Base-by-base conservation (phyloP, 371 early-diverging fungal species). In the Mucor circinelloides region DNA sequence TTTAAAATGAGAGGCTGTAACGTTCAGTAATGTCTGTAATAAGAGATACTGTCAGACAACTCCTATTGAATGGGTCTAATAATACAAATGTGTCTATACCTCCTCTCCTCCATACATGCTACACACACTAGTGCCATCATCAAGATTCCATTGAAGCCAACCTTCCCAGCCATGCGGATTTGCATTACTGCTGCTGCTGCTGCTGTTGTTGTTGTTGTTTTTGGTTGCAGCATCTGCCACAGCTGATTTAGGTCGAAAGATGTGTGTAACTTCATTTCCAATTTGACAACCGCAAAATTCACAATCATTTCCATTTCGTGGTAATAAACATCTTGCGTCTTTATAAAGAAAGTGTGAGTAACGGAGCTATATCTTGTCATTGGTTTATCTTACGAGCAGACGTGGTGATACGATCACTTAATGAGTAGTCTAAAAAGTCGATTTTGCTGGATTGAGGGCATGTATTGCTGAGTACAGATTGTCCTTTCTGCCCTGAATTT, bases 81-180 rank as follows among this genome's bases (percentile, higher is more conserved):
- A 46, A 52, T 32, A 40, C 15, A 30, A 31, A 25, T 19, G 2
- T 38, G 46, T 61, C 23, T 40, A 59, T 68, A 82, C 80, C 66
- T 82, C 82, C 71, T 82, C 80, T 52, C 80, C 71, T 52, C 80
- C 80, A 63, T 58, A 74, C 5, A 71, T 64, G 30, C 46, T 71
- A 34, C 75, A 65, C 2, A 56, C 67, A 21, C 74, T 76, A 6
- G 69, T 71, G 3, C 80, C 80, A 59, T 82, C 78, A 52, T 82
- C 80, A 6, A 82, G 52, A 13, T 56, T 48, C 82, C 80, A 79
- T 59, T 79, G 72, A 12, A 79, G 64, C 78, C 80, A 76, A 19
- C 78, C 73, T 65, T 69, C 55, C 71, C 71, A 71, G 50, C 55
- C 62, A 58, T 30, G 31, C 32, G 15, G 40, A 31, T 6, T 23